phyloP scores from a whole-genome alignment of 805 yeast genomes.

The Cyberlindnera lachancei region DNA sequence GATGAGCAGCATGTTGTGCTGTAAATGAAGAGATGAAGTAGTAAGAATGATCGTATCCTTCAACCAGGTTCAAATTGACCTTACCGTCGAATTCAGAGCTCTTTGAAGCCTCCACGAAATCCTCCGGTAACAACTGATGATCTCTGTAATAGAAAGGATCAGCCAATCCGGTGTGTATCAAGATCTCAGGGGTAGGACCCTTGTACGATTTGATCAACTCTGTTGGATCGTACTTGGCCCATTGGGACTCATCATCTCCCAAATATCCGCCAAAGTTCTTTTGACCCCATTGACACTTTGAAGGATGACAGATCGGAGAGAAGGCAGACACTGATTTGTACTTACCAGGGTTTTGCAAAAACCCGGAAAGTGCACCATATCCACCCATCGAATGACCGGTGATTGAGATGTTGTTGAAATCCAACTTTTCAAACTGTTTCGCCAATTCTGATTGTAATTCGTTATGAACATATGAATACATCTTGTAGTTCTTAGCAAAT shows the following conservation, averaged over 20 bases:
- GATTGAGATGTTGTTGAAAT: slow-evolving; percentile 60
- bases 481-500: slow-evolving; percentile 66
- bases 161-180: slow-evolving; percentile 75
- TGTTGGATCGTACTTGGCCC: slow-evolving; percentile 84
- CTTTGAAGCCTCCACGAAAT: slow-evolving; percentile 50
- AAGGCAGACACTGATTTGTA: slow-evolving; percentile 83
- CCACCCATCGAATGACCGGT: slow-evolving; percentile 99
- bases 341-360: slow-evolving; percentile 57
- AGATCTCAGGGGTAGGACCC: slow-evolving; percentile 48
- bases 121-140: slow-evolving; percentile 69
- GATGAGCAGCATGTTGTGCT: slow-evolving; percentile 78
- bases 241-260: slow-evolving; percentile 41
- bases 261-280: slow-evolving; percentile 78
- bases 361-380: slow-evolving; percentile 77
- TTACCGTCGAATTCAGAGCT: slow-evolving; percentile 52
- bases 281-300: slow-evolving; percentile 76
- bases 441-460: slow-evolving; percentile 53
- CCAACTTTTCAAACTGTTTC: slow-evolving; percentile 35
- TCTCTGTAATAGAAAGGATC: slow-evolving; percentile 64
- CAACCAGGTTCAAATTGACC: slow-evolving; percentile 54
- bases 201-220: slow-evolving; percentile 51
- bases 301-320: slow-evolving; percentile 84
- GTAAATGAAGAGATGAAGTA: slow-evolving; percentile 77
- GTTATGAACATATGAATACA: slow-evolving; percentile 75
- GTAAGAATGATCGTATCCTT: slow-evolving; percentile 89